Evolutionary conservation across 768 basidiomycete genomes (phyloP), one percentile per base, ranked within the genome.

Genomic region (Tephrocybe sp.): DNA sequence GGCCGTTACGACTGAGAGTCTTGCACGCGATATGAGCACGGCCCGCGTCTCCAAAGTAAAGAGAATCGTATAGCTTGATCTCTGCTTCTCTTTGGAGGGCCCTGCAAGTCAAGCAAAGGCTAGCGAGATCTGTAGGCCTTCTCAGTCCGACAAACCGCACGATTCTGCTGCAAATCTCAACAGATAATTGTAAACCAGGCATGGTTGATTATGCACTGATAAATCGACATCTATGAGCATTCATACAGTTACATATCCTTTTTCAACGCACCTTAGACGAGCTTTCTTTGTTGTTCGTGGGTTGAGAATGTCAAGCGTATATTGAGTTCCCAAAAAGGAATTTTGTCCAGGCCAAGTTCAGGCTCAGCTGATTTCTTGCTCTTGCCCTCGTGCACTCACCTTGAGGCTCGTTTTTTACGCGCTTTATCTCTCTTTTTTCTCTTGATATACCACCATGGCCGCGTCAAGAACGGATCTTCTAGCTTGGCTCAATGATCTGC

Each of bases 401-500:
- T 50, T 41, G 28, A 48, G 36, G 39, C 37, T 21, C 26, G 30
- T 30, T 45, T 44, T 49, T 40, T 51, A 49, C 47, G 43, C 40
- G 50, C 33, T 34, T 34, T 43, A 20, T 45, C 36, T 17, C 43
- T 44, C 21, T 49, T 44, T n/a, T 41, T 30, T 23, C 33, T 41
- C 28, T 20, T 14, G 32, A 32, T 24, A 7, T 30, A 57, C 60
- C 53, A 68, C 62, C 48, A 84, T 86, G 85, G 77, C 78, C 50
- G 85, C 83, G 59, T 92, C 90, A 58, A 80, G 90, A 68, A 86
- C 88, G 26, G 97, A 99, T 63, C 79, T 99, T 20, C 63, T 99
- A 14, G 79, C 79, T 38, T 99, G 97, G 97, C 74, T 97, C 61
- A 98, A 99, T 71, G 90, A 95, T 37, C 84, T 99, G 20, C 80